Base-by-base conservation (phyloP, 352 stramenopile genomes). In the Pythium periplocum region DNA sequence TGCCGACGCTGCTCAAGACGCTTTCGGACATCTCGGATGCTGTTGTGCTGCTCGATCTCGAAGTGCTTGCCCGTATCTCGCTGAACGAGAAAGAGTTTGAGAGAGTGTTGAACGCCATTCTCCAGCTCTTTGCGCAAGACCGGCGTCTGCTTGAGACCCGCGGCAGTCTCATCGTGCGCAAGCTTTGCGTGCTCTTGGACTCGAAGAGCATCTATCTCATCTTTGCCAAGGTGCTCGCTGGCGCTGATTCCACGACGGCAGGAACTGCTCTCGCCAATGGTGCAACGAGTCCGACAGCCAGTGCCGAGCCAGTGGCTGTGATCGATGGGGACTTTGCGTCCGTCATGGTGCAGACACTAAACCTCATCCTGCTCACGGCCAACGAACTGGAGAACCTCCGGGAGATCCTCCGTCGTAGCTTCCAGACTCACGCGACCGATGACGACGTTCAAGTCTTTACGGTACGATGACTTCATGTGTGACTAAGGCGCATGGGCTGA, bases 311-410 rank as follows among this genome's bases (percentile, higher is more conserved):
- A 8, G 47, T 42, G 40, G 17, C 30, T 9, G 48, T 36, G 36
- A 46, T 32, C 8, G 85, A 98, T 54, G 72, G 88, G 48, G 95
- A 99, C 53, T 99, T 99, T 71, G 90, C 97, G 9, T 91, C 90
- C 0, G 96, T 99, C 12, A 99, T 99, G 95, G 96, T 99, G 5
- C 97, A 99, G 78, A 98, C 96, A 36, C 78, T 99, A 6, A 99
- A 99, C 61, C 68, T 99, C 6, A 99, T 99, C 58, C 66, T 99
- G 36, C 74, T 99, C 0, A 99, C 98, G 6, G 96, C 97, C 1
- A 96, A 93, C 26, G 98, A 99, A 70, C 75, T 99, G n/a, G 79
- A 93, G 48, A 83, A 92, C 33, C 59, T 95, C 9, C 85, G 83
- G 10, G 71, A 88, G 34, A 84, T 91, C 34, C 55, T 95, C 44